Percentiles rank a stretch among this genome's conserved stretches.
phyloP scores from a whole-genome alignment of 2,329 filamentous ascomycete species.

The Drechslerella dactyloides region DNA sequence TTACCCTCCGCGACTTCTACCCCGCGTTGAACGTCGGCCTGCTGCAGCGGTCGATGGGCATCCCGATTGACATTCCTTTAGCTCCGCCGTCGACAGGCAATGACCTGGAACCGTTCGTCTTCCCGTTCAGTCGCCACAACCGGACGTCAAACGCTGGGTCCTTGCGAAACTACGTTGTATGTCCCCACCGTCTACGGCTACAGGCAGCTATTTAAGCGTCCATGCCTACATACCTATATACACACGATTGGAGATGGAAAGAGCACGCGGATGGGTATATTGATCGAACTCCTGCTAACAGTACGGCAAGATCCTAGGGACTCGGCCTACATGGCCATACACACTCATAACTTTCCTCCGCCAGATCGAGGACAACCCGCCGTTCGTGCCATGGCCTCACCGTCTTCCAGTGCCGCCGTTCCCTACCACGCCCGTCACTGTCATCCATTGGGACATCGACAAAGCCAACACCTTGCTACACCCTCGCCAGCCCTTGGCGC shows the following conservation, averaged over 20 bases:
- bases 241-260: not conserved
- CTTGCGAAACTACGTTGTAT: slow-evolving; percentile 44
- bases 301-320: slow-evolving; percentile 31
- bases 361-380: slow-evolving; percentile 26
- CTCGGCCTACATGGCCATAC: slow-evolving; percentile 30
- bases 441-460: slow-evolving; percentile 44
- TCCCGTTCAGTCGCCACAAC: slow-evolving; percentile 39
- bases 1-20: slow-evolving; percentile 41
- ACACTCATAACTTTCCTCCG: slow-evolving; percentile 36
- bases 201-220: too few species aligned
- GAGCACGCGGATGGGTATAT: too few species aligned
- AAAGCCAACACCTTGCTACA: slow-evolving; percentile 16
- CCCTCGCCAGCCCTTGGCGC: slow-evolving; percentile 5
- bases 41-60: slow-evolving; percentile 40
- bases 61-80: slow-evolving; percentile 4
- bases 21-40: slow-evolving; percentile 26
- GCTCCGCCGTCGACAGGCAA: not conserved
- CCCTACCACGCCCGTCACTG: slow-evolving; percentile 19
- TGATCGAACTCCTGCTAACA: too few species aligned
- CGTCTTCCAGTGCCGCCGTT: slow-evolving; percentile 26
- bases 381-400: slow-evolving; percentile 27
- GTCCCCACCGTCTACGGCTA: too few species aligned
- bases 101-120: slow-evolving; percentile 6
- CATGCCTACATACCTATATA: too few species aligned
- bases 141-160: slow-evolving; percentile 32